phyloP scores from a whole-genome alignment of 768 basidiomycete genomes.

The Boletus reticuloceps region DNA sequence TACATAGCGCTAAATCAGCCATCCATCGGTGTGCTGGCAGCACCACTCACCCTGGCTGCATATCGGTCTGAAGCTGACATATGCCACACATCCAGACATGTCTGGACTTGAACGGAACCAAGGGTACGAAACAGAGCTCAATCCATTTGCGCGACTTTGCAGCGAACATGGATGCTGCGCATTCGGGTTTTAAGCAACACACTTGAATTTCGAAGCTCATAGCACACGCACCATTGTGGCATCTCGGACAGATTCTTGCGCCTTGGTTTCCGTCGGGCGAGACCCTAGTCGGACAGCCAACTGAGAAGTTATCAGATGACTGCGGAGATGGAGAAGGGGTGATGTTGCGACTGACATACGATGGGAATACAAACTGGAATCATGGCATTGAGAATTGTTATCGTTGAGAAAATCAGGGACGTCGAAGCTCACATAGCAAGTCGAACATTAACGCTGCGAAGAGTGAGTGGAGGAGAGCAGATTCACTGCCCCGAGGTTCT shows the following conservation, averaged over 20 bases:
- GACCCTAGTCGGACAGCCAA: conserved; percentile 63
- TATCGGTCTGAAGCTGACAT: conserved; percentile 61
- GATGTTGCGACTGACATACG: conserved; percentile 36
- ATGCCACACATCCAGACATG: conserved; percentile 71
- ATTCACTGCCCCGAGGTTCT: no score
- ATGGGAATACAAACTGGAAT: conserved; percentile 52
- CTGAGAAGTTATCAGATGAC: conserved; percentile 34
- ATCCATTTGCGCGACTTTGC: conserved; percentile 73
- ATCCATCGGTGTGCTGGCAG: neutral
- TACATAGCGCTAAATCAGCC: conserved; percentile 3
- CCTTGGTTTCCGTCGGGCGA: conserved; percentile 53
- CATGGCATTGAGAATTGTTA: neutral
- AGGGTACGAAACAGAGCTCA: conserved; percentile 70
- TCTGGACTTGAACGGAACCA: conserved; percentile 61
- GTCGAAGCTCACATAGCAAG: conserved; percentile 5
- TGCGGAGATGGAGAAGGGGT: conserved; percentile 3
- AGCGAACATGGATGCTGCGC: conserved; percentile 54
- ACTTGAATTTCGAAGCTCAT: neutral
- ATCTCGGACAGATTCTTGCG: conserved; percentile 63
- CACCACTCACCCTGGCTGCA: conserved; percentile 51
- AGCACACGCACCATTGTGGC: conserved; percentile 62
- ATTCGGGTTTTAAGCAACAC: neutral
- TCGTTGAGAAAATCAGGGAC: neutral
- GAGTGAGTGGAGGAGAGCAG: no score
- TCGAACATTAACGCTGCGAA: neutral